Evolutionary conservation across 441 rosid genomes (phyloP).

Genomic region (Raphanus hybrid): DNA sequence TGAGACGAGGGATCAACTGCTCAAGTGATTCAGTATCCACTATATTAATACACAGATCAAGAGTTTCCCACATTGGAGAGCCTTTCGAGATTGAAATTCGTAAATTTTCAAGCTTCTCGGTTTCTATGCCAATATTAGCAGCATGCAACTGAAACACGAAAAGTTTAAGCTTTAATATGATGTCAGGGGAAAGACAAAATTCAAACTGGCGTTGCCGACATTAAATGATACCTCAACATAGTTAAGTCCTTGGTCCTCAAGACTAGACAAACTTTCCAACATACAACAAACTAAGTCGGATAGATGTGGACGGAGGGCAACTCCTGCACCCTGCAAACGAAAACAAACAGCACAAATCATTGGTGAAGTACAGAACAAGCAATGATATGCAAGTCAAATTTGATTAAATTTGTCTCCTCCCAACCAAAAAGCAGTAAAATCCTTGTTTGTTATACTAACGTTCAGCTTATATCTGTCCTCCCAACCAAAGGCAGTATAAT

Average conservation of each 20-base stretch:
- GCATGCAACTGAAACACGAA: conserved; percentile 84
- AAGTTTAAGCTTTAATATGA: conserved; percentile 15
- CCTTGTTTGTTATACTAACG: background rate
- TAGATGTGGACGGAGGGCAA: conserved; percentile 90
- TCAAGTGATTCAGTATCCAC: conserved; percentile 78
- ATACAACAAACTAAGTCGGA: conserved; percentile 95
- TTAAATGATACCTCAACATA: conserved; percentile 82
- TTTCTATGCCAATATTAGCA: conserved; percentile 89
- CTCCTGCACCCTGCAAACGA: conserved; percentile 82
- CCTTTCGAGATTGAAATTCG: conserved; percentile 94
- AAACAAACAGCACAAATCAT: conserved; percentile 25
- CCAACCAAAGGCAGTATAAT: conserved; percentile 18
- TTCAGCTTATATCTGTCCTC: conserved; percentile 10
- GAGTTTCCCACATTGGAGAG: conserved; percentile 99
- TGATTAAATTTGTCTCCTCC: too few species aligned
- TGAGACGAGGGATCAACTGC: conserved; percentile 84
- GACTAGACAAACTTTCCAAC: conserved; percentile 99
- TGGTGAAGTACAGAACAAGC: conserved; percentile 7
- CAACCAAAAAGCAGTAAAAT: too few species aligned
- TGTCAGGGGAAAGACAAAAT: conserved; percentile 24
- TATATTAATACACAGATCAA: conserved; percentile 89
- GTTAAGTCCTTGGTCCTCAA: conserved; percentile 98
- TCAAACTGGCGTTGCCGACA: conserved; percentile 27
- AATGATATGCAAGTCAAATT: background rate
- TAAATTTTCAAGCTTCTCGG: conserved; percentile 93